A percentile compares a stretch with the other conserved stretches of the same genome.
Evolutionary conservation across 129 eudicot genomes (phyloP).

Genomic region (Arctium minus): DNA sequence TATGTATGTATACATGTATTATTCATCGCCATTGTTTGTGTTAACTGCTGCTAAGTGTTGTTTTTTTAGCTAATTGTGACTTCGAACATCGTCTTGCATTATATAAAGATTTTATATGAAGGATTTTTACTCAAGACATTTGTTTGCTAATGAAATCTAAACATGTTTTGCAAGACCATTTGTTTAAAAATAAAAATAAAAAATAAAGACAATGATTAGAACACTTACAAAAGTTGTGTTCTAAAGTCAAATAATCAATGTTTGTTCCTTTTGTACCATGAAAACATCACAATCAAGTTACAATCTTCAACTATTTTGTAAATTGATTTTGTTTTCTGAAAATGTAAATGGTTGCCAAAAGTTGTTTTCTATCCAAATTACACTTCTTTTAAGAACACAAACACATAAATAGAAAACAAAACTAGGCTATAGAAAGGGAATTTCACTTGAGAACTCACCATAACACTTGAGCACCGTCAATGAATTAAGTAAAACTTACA

Average conservation of each 20-base stretch:
- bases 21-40: too few species aligned
- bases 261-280: background rate
- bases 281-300: background rate
- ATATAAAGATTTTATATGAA: too few species aligned
- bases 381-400: background rate
- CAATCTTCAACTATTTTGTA: background rate
- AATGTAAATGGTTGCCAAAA: background rate
- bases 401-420: background rate
- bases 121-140: too few species aligned
- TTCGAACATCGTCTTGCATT: too few species aligned
- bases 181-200: background rate
- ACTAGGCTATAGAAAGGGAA: background rate
- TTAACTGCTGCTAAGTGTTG: too few species aligned
- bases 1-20: too few species aligned
- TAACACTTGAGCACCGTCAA: constrained; percentile 60
- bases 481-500: constrained; percentile 62
- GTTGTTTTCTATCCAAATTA: background rate
- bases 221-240: background rate
- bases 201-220: background rate
- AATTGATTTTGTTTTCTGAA: background rate
- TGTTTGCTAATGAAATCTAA: background rate
- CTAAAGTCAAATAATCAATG: background rate
- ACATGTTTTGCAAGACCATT: background rate
- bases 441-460: constrained; percentile 48
- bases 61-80: too few species aligned